phyloP scores from a whole-genome alignment of 495 filamentous ascomycete genomes.

The Podospora comata region DNA sequence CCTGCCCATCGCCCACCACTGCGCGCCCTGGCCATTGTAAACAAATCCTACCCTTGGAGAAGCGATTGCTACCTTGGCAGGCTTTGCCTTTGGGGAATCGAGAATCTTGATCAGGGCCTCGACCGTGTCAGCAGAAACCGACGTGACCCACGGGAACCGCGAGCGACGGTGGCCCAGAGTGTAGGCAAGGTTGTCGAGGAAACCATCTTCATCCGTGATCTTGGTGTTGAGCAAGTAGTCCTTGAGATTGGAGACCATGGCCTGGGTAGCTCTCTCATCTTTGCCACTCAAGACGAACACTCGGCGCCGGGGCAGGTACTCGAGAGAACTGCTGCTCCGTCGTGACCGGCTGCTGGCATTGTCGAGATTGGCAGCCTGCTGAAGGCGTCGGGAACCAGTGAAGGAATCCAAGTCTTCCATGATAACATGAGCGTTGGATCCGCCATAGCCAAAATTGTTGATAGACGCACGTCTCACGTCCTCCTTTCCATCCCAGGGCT shows the following conservation, averaged over 20 bases:
- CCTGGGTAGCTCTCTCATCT: constrained; percentile 24
- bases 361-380: not conserved
- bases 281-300: constrained; percentile 30
- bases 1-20: constrained; percentile 55
- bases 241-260: constrained; percentile 23
- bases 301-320: constrained; percentile 6
- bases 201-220: constrained; percentile 15
- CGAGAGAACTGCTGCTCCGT: constrained; percentile 11
- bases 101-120: constrained; percentile 19
- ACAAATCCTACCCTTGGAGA: constrained; percentile 32
- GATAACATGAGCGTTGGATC: constrained; percentile 29
- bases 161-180: constrained; percentile 36
- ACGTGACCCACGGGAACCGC: constrained; percentile 27
- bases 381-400: constrained; percentile 1
- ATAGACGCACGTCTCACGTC: constrained; percentile 21
- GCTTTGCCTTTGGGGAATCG: constrained; percentile 23
- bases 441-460: constrained; percentile 31
- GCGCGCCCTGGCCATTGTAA: constrained; percentile 49
- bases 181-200: constrained; percentile 34
- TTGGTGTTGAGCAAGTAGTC: constrained; percentile 18
- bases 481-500: constrained; percentile 21
- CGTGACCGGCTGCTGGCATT: constrained; percentile 9
- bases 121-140: constrained; percentile 20
- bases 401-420: constrained; percentile 23
- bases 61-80: constrained; percentile 5